These are phyloP conservation scores for Suillus fuscotomentosus DNA, from an alignment of 768 basidiomycete genomes.

Conservation along the genomic window DNA sequence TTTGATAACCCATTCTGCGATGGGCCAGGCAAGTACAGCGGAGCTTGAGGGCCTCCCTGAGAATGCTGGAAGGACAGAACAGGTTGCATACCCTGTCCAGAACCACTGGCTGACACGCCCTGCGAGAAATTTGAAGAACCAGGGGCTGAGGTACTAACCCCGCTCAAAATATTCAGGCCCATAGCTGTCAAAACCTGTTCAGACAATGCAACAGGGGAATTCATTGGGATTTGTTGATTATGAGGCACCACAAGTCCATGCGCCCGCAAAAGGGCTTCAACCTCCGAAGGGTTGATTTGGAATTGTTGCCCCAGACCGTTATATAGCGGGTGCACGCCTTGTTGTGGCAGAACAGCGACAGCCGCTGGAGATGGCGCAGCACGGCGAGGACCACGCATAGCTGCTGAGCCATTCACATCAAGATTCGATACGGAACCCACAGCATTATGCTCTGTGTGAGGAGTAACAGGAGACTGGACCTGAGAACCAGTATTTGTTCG, in stretches of 20 bases:
- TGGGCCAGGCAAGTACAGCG: background rate
- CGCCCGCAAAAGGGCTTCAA: slow-evolving; percentile 16
- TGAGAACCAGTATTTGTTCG: slow-evolving; percentile 5
- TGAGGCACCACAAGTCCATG: background rate
- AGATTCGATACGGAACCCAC: background rate
- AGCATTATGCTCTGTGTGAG: background rate
- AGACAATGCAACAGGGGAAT: background rate
- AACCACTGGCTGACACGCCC: background rate
- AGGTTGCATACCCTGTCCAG: background rate
- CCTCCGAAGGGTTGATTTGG: background rate
- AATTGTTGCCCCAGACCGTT: slow-evolving; percentile 7
- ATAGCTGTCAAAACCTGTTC: background rate
- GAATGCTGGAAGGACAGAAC: background rate
- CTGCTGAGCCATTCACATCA: background rate
- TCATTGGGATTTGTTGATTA: slow-evolving; percentile 10
- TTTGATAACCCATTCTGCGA: background rate
- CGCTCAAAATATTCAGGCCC: background rate
- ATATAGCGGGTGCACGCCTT: background rate
- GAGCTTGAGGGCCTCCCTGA: background rate
- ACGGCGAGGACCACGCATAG: slow-evolving; percentile 2
- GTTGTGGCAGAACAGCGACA: slow-evolving; percentile 5
- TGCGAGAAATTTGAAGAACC: background rate
- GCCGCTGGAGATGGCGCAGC: slow-evolving; percentile 3
- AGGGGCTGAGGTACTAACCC: background rate
- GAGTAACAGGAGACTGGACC: slow-evolving; percentile 12